These are phyloP conservation scores for Phytomonas sp. DNA, from an alignment of 208 protist genomes.

Conservation along the genomic window DNA sequence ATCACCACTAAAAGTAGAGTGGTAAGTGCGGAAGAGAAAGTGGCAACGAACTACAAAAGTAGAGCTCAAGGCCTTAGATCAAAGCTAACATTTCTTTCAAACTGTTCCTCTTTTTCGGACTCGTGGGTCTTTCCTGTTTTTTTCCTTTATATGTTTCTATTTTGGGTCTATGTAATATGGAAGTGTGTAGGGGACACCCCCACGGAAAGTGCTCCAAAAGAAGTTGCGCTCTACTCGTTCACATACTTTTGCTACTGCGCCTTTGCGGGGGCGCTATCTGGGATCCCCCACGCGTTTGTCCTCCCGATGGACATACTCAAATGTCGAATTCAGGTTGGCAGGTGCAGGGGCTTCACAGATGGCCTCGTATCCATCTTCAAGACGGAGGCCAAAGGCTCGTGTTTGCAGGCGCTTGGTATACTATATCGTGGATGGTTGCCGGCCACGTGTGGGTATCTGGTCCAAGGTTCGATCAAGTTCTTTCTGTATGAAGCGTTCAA, in stretches of 20 bases:
- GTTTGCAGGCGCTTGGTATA: slow-evolving; percentile 21
- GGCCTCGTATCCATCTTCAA: slow-evolving; percentile 31
- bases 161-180: neutral
- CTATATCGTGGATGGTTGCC: slow-evolving; percentile 61
- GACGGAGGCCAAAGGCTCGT: slow-evolving; percentile 21
- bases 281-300: slow-evolving; percentile 51
- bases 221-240: slow-evolving; percentile 23
- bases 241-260: slow-evolving; percentile 65
- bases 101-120: neutral
- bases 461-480: slow-evolving; percentile 65
- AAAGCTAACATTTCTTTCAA: neutral
- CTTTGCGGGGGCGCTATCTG: slow-evolving; percentile 44
- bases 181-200: neutral
- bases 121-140: slow-evolving; percentile 5
- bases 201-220: neutral
- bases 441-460: slow-evolving; percentile 47
- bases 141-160: slow-evolving; percentile 12
- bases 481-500: slow-evolving; percentile 77
- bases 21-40: neutral
- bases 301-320: slow-evolving; percentile 75
- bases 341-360: slow-evolving; percentile 32
- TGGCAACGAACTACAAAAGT: neutral
- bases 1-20: neutral
- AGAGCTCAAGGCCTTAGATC: neutral
- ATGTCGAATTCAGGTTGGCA: slow-evolving; percentile 78